phyloP scores from a whole-genome alignment of 225 moss, liverwort and hornwort species.

The Antitrichia curtipendula region DNA sequence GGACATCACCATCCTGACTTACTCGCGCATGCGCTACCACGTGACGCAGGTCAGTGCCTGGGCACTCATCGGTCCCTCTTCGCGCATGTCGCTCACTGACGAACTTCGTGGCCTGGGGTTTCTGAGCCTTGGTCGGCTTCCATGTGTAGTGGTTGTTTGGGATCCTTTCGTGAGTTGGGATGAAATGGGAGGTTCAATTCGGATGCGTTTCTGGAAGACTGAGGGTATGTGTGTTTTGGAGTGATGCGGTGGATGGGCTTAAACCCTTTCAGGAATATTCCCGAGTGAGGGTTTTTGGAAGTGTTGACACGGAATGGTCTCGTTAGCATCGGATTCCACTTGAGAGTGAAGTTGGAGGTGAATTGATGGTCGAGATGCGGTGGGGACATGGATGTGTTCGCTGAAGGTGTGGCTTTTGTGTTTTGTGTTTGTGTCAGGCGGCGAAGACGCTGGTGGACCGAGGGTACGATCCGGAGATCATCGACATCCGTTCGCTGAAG shows the following conservation, averaged over 20 bases:
- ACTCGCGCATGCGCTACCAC: constrained; percentile 92
- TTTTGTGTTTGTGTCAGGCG: constrained; percentile 18
- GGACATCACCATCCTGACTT: constrained; percentile 85
- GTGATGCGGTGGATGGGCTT: background rate
- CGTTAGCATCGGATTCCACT: background rate
- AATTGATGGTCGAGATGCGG: background rate
- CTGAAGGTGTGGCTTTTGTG: background rate
- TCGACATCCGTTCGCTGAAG: constrained; percentile 94
- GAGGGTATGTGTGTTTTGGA: background rate
- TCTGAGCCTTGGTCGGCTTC: background rate
- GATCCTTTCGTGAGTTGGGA: background rate
- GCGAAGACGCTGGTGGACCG: constrained; percentile 89
- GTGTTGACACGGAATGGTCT: background rate
- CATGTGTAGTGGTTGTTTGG: background rate
- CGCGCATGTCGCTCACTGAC: background rate
- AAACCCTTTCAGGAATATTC: background rate
- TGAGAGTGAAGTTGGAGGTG: background rate
- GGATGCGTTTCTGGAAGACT: background rate
- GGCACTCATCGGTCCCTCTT: background rate
- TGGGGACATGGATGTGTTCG: background rate
- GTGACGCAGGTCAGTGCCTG: constrained; percentile 11
- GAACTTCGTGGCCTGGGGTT: background rate
- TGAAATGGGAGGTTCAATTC: background rate
- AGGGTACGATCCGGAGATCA: constrained; percentile 95
- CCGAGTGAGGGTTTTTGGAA: background rate